phyloP scores from a whole-genome alignment of 2,329 filamentous ascomycete species.

The Calonectria henricotiae region DNA sequence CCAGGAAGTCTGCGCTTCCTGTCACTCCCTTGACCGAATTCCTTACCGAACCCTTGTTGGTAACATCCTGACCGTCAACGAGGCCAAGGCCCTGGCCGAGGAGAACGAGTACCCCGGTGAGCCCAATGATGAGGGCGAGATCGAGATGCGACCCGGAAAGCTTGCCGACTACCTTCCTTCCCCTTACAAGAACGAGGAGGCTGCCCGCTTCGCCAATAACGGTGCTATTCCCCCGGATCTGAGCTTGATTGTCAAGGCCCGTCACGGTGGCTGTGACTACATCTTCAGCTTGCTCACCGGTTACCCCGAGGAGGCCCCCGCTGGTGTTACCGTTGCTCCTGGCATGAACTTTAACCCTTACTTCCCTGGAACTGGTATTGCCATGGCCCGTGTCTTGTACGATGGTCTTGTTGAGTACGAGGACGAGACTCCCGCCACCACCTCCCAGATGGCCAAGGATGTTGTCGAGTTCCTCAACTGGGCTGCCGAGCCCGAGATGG shows the following conservation, averaged over 20 bases:
- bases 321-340: conserved; percentile 86
- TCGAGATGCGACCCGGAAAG: conserved; percentile 98
- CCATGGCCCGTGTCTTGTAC: conserved; percentile 98
- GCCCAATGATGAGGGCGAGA: conserved; percentile 97
- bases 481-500: conserved; percentile 99
- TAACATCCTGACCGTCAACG: conserved; percentile 93
- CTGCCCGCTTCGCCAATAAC: conserved; percentile 97
- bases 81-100: conserved; percentile 97
- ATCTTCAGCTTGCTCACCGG: conserved; percentile 97
- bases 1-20: conserved; percentile 97
- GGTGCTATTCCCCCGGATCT: conserved; percentile 98
- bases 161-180: conserved; percentile 95
- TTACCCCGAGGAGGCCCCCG: conserved; percentile 96
- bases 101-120: conserved; percentile 99
- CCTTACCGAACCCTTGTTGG: conserved; percentile 95
- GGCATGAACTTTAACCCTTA: conserved; percentile 99
- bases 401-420: conserved; percentile 99
- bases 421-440: conserved; percentile 92
- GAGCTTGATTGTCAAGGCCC: conserved; percentile 96
- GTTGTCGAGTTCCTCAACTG: conserved; percentile 99
- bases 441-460: conserved; percentile 99
- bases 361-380: conserved; percentile 99
- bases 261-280: conserved; percentile 98
- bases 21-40: conserved; percentile 95
- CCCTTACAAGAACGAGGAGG: conserved; percentile 99